Evolutionary conservation across 2,329 filamentous ascomycete species (phyloP).

Genomic region (Simplicillium sp.): DNA sequence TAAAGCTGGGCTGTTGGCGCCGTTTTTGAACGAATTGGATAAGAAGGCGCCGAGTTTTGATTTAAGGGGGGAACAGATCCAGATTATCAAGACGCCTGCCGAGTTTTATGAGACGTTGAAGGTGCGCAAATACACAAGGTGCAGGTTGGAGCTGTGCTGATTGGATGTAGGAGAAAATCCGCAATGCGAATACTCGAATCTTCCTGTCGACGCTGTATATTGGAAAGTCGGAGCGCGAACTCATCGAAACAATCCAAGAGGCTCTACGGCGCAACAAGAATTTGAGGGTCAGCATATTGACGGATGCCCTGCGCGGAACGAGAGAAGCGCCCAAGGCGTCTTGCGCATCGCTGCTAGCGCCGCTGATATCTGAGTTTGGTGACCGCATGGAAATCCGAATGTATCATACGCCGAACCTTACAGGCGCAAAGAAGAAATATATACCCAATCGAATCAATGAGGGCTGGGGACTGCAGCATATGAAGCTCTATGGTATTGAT

Average conservation of each 20-base stretch:
- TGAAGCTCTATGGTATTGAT: constrained; percentile 96
- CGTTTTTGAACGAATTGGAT: constrained; percentile 66
- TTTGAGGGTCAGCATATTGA: constrained; percentile 78
- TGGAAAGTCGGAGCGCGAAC: constrained; percentile 82
- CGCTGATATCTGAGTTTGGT: constrained; percentile 78
- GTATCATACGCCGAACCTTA: constrained; percentile 96
- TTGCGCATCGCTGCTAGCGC: constrained; percentile 78
- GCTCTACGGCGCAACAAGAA: constrained; percentile 66
- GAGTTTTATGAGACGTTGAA: constrained; percentile 91
- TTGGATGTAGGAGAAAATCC: constrained; percentile 61
- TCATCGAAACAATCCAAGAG: constrained; percentile 69
- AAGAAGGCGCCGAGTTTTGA: constrained; percentile 85
- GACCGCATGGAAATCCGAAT: constrained; percentile 86
- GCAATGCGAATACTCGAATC: constrained; percentile 65
- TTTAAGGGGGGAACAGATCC: constrained; percentile 69
- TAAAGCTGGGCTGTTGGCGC: constrained; percentile 34
- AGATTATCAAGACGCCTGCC: constrained; percentile 68
- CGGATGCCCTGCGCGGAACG: constrained; percentile 84
- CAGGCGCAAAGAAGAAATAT: constrained; percentile 71
- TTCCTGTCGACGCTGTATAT: constrained; percentile 97
- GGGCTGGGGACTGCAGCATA: constrained; percentile 96
- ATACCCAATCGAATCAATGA: constrained; percentile 91
- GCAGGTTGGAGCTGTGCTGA: too few relatives aligned
- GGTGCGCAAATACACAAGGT: constrained; percentile 33
- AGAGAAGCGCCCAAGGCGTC: constrained; percentile 79